phyloP scores from a whole-genome alignment of 495 filamentous ascomycete species.

The Cercophora samala region DNA sequence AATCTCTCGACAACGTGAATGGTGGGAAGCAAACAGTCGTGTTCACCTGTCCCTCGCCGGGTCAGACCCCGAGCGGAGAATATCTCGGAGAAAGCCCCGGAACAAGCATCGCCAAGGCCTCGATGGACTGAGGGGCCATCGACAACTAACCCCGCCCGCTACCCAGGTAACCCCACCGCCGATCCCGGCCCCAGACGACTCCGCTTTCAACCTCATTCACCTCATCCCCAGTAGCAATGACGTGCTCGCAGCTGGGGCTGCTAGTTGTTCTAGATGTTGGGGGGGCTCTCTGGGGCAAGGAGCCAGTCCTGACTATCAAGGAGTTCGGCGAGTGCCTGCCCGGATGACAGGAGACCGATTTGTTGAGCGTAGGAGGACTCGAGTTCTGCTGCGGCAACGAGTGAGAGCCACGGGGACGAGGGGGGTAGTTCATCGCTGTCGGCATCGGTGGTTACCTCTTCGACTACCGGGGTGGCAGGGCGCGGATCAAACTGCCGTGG shows the following conservation, averaged over 20 bases:
- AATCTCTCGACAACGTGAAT: background rate
- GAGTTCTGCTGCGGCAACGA: slow-evolving; percentile 19
- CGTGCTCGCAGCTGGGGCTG: slow-evolving; percentile 2
- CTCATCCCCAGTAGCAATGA: background rate
- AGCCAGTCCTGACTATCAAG: slow-evolving; percentile 15
- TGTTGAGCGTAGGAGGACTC: slow-evolving; percentile 10
- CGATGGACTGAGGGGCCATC: background rate
- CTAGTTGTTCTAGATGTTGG: slow-evolving; percentile 6
- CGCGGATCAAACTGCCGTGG: background rate
- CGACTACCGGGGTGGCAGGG: slow-evolving; percentile 1
- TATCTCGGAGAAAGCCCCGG: slow-evolving; percentile 19
- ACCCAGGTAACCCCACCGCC: background rate
- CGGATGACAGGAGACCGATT: background rate
- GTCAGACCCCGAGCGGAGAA: slow-evolving; percentile 14
- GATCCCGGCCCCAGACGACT: background rate
- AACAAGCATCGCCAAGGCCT: slow-evolving; percentile 2
- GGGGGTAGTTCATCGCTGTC: background rate
- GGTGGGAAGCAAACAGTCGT: no score
- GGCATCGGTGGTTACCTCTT: slow-evolving; percentile 12
- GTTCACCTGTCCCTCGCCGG: no score
- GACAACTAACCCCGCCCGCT: background rate
- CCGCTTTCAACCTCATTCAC: slow-evolving; percentile 1
- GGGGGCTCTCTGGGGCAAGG: slow-evolving; percentile 10
- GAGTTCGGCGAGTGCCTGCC: slow-evolving; percentile 2
- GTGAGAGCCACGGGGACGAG: slow-evolving; percentile 20